These are phyloP conservation scores for Exophiala viscosa DNA, from an alignment of 2,329 filamentous ascomycete species.

Conservation along the genomic window DNA sequence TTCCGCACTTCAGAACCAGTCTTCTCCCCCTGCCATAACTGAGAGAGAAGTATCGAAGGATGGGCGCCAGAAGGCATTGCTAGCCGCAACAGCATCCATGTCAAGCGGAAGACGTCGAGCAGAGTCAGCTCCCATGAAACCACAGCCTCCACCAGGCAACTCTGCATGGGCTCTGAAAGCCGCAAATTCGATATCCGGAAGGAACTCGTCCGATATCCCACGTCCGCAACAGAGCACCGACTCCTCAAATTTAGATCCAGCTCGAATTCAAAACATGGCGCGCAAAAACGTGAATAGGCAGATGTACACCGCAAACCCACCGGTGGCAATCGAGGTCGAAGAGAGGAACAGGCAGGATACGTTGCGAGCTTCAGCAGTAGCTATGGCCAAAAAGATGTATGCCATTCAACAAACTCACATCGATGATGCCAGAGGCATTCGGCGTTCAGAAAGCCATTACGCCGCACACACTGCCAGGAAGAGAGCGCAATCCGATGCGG, in stretches of 20 bases:
- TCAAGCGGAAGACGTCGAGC: conserved; percentile 59
- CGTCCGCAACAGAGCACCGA: conserved; percentile 43
- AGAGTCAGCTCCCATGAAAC: conserved; percentile 55
- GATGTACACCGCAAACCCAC: conserved; percentile 75
- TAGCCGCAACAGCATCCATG: conserved; percentile 76
- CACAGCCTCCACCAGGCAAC: conserved; percentile 40
- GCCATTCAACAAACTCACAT: conserved; percentile 62
- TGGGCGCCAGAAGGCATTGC: conserved; percentile 62
- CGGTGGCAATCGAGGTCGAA: conserved; percentile 66
- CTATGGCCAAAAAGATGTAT: conserved; percentile 89
- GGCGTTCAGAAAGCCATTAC: conserved; percentile 35
- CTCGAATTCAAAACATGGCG: conserved; percentile 61
- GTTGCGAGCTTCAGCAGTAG: conserved; percentile 75
- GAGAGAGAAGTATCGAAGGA: conserved; percentile 49
- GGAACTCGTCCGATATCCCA: conserved; percentile 36
- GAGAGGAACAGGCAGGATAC: conserved; percentile 70
- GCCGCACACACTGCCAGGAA: conserved; percentile 35
- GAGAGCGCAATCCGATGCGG: conserved; percentile 26
- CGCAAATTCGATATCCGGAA: conserved; percentile 62
- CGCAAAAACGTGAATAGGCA: conserved; percentile 65
- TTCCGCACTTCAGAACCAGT: conserved; percentile 58
- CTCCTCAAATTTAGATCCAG: conserved; percentile 48
- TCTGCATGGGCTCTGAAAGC: conserved; percentile 66
- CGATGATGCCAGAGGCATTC: conserved; percentile 42
- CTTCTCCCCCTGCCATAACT: conserved; percentile 43